Evolutionary conservation across 345 rosid species (phyloP), one percentile per base, ranked within the genome.

Genomic region (Linum tenue): DNA sequence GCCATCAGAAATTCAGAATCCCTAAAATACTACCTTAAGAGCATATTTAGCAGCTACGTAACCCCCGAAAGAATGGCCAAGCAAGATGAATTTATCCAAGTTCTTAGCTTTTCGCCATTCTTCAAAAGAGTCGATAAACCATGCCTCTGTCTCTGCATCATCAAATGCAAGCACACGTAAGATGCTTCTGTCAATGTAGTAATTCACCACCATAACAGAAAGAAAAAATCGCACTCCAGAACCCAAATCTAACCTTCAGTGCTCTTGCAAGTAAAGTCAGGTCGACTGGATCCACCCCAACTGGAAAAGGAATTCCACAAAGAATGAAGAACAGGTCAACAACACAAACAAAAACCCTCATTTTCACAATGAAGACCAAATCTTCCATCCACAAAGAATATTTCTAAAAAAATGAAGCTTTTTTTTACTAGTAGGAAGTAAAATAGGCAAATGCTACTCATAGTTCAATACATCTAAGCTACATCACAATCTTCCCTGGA

Each of bases 281-380:
- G 99, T 72, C 99, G 85, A 73, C 99, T 95, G 63, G 99, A 95
- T 76, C 99, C 99, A 58, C 97, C 99, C 95, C 99, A 95, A 62
- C 97, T 84, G 71, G 38, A 76, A 22, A 22, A 62, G 55, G 39
- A 63, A 68, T 10, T 7, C 14, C 1, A 22, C 31, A 22, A 22
- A 31, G 43, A 38, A 31, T 7, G 39, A 61, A 7, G 2, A 22
- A 22, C 31, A 22, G 60, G 48, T 64, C 59, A 65, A 1, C 39
- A 7, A 36, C 36, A 55, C 31, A 22, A 64, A 37, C 53, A 48
- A 48, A 48, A 12, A 0, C 31, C 31, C n/a, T n/a, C n/a, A n/a
- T n/a, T n/a, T 41, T 41, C 44, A 41, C 44, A 41, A 3, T 41
- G 44, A 41, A 41, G 44, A 7, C 5, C 8, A 3, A 48, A 48